Conservation (phyloP, 1,284 basidiomycete genomes). For the Leccinum pachyderme region DNA sequence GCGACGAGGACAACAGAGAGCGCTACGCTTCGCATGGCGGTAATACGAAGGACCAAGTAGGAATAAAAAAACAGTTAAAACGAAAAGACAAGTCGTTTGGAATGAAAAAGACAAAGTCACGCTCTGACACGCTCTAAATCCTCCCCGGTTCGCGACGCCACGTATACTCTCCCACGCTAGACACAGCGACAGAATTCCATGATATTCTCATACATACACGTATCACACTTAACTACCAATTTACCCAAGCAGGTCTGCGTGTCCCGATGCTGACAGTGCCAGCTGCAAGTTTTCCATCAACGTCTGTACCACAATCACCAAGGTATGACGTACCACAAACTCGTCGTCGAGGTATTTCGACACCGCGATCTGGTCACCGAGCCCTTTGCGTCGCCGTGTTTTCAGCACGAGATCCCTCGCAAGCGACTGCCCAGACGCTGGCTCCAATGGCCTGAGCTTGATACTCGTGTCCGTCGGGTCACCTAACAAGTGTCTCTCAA, state of each 20-base stretch:
- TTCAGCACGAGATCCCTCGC: constrained; percentile 94
- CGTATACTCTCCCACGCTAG: constrained; percentile 45
- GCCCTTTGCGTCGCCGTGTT: constrained; percentile 92
- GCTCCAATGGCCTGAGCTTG: constrained; percentile 93
- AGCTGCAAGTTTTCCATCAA: constrained; percentile 46
- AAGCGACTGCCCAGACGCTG: constrained; percentile 90
- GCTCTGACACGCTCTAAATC: constrained; percentile 34
- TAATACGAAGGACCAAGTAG: constrained; percentile 62
- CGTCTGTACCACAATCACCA: neutral
- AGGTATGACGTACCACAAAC: constrained; percentile 68
- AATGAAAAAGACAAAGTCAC: constrained; percentile 13
- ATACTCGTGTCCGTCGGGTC: constrained; percentile 97
- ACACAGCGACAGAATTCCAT: constrained; percentile 3
- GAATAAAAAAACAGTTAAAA: constrained; percentile 32
- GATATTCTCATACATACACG: constrained; percentile 6
- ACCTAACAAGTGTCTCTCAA: constrained; percentile 44
- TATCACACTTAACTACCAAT: neutral
- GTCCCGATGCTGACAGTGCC: constrained; percentile 86
- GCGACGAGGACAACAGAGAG: constrained; percentile 68
- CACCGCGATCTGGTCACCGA: constrained; percentile 91
- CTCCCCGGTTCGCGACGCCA: constrained; percentile 41
- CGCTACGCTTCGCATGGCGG: constrained; percentile 78
- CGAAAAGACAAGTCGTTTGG: constrained; percentile 29
- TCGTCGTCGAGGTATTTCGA: constrained; percentile 95
- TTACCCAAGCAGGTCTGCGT: constrained; percentile 82